Conservation (phyloP, 2,329 filamentous ascomycete species). For the Piedraia hortae region DNA sequence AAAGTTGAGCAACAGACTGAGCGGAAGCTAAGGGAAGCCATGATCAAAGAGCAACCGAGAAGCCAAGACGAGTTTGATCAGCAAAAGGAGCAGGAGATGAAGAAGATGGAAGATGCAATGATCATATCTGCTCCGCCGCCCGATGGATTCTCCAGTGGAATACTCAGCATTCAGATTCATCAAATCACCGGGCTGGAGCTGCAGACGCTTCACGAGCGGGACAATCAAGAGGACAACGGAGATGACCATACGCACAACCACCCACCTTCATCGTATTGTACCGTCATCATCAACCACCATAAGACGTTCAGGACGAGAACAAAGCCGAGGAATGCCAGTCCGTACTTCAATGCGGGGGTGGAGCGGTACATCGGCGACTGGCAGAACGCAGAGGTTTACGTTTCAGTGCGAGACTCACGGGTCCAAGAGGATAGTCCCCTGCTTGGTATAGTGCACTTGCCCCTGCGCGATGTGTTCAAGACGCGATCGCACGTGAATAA, state of each 20-base stretch:
- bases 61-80: constrained; percentile 29
- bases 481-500: constrained; percentile 36
- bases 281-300: constrained; percentile 43
- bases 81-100: constrained; percentile 39
- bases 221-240: constrained; percentile 28
- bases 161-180: constrained; percentile 43
- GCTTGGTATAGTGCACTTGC: constrained; percentile 42
- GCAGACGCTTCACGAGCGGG: constrained; percentile 25
- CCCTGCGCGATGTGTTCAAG: constrained; percentile 32
- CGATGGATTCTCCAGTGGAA: constrained; percentile 32
- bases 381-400: constrained; percentile 35
- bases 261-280: constrained; percentile 48
- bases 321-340: constrained; percentile 52
- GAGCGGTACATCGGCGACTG: constrained; percentile 47
- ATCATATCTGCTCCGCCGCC: constrained; percentile 40
- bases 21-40: constrained; percentile 37
- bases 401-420: constrained; percentile 38
- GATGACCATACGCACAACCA: too few species aligned
- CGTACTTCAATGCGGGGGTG: constrained; percentile 52
- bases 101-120: constrained; percentile 28
- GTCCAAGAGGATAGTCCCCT: constrained; percentile 42
- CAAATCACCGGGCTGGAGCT: constrained; percentile 43
- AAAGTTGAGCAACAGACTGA: constrained; percentile 27
- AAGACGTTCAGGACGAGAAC: constrained; percentile 43
- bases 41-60: constrained; percentile 22